Conservation (phyloP, 1,284 basidiomycete species). For the Fomitopsis pinicola region DNA sequence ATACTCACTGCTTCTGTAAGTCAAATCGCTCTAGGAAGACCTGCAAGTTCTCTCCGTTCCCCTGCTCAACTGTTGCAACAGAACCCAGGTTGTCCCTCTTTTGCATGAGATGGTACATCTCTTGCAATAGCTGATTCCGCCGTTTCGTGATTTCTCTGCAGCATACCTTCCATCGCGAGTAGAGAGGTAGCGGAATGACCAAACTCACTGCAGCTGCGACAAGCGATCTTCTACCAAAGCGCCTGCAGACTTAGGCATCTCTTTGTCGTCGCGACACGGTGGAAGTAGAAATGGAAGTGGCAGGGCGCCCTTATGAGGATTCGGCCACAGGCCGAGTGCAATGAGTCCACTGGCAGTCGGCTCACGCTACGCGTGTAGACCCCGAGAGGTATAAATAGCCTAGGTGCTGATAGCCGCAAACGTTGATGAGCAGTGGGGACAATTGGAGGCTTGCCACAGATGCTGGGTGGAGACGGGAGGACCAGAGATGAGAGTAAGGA, state of each 20-base stretch:
- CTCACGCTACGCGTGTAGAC: no score
- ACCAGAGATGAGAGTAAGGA: background rate
- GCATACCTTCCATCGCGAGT: background rate
- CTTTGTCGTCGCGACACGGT: background rate
- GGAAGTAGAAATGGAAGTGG: background rate
- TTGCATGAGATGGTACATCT: constrained; percentile 63
- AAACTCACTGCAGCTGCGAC: constrained; percentile 34
- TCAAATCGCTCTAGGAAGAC: constrained; percentile 52
- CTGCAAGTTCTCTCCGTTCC: constrained; percentile 40
- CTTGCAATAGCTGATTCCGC: constrained; percentile 60
- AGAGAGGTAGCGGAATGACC: background rate
- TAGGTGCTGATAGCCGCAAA: no score
- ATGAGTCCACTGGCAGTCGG: background rate
- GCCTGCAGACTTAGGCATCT: constrained; percentile 14
- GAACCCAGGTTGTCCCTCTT: constrained; percentile 41
- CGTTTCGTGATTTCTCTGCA: constrained; percentile 53
- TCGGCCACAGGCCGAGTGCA: background rate
- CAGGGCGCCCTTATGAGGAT: background rate
- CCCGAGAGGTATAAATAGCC: no score
- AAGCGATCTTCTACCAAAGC: constrained; percentile 36
- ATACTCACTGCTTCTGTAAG: constrained; percentile 43
- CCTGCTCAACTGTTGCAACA: constrained; percentile 32
- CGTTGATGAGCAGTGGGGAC: background rate
- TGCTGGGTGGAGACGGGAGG: no score
- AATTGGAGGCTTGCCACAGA: background rate